phyloP scores from a whole-genome alignment of 2,329 filamentous ascomycete genomes.

The Didymella lethalis region DNA sequence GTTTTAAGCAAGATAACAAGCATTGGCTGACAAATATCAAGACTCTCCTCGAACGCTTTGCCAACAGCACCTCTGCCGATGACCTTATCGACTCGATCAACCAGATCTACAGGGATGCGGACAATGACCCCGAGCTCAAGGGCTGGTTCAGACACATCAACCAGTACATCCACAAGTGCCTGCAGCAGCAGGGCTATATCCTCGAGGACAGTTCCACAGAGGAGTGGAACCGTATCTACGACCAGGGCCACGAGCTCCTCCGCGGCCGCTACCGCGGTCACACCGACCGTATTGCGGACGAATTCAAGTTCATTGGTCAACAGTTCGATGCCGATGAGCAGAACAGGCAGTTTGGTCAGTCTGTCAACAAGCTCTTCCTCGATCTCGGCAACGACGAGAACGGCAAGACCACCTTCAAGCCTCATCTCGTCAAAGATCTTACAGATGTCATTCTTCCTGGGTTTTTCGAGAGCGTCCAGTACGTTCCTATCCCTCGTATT shows the following conservation, averaged over 20 bases:
- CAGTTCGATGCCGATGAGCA: conserved; percentile 90
- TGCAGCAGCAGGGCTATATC: conserved; percentile 91
- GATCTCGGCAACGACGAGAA: conserved; percentile 88
- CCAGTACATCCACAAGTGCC: conserved; percentile 78
- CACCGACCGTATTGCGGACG: conserved; percentile 85
- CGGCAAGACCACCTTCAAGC: conserved; percentile 90
- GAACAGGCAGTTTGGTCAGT: conserved; percentile 80
- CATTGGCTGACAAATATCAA: conserved; percentile 63
- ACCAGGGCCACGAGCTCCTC: conserved; percentile 84
- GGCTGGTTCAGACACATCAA: conserved; percentile 87
- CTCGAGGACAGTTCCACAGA: conserved; percentile 80
- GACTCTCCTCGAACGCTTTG: conserved; percentile 91
- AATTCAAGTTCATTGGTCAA: conserved; percentile 85
- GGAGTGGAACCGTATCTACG: conserved; percentile 85
- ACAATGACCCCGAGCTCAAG: conserved; percentile 84
- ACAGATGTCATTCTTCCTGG: conserved; percentile 85
- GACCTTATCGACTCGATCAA: conserved; percentile 87
- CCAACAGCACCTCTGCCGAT: conserved; percentile 89
- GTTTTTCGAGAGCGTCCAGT: conserved; percentile 83
- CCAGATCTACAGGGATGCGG: conserved; percentile 84
- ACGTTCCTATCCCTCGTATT: conserved; percentile 91
- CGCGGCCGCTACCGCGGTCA: conserved; percentile 87
- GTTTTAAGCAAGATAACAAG: conserved; percentile 48
- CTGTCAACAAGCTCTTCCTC: conserved; percentile 83
- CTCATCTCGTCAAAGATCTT: conserved; percentile 87